phyloP scores from a whole-genome alignment of 306 rosid genomes.

The barrel medic (Medicago truncatula) region MtrunA17r5.0-ANR NC_053049.1:33760001-33760500 shows the following conservation, averaged over 20 bases:
- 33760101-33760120: conserved; percentile 68
- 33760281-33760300: not conserved
- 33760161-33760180: conserved; percentile 81
- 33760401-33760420: not conserved
- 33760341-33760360: conserved; percentile 7
- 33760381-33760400: not conserved
- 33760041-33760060: conserved; percentile 52
- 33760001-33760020: conserved; percentile 12
- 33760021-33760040: conserved; percentile 16
- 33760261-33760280: conserved; percentile 26
- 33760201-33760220: not conserved
- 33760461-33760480: not conserved
- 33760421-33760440: conserved; percentile 25
- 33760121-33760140: conserved; percentile 60
- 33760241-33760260: not conserved
- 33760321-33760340: conserved; percentile 12
- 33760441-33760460: conserved; percentile 10
- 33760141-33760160: conserved; percentile 86
- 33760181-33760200: conserved; percentile 38
- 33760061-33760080: conserved; percentile 46
- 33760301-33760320: conserved; percentile 1
- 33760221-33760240: not conserved
- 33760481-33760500: not conserved
- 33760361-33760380: conserved; percentile 15
- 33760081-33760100: conserved; percentile 69